These are phyloP conservation scores for Umbelopsis ramanniana DNA, from an alignment of 192 early-diverging fungal genomes.

Conservation along the genomic window DNA sequence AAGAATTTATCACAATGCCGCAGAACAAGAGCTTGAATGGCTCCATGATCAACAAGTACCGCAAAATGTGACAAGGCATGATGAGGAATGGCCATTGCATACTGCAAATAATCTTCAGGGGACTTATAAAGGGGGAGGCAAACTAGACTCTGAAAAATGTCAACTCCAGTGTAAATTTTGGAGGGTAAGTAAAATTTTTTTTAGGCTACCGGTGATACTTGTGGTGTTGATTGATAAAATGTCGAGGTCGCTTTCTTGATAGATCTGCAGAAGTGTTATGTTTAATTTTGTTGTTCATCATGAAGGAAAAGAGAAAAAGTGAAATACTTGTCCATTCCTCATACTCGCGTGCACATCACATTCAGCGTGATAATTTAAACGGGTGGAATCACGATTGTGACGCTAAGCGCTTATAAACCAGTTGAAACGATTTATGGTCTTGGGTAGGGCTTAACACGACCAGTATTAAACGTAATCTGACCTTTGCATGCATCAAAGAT, in stretches of 20 bases:
- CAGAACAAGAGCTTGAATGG: too few species aligned
- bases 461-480: too few species aligned
- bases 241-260: too few species aligned
- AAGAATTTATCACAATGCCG: too few species aligned
- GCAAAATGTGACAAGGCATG: background rate
- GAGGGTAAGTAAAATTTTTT: too few species aligned
- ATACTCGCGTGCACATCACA: background rate
- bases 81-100: background rate
- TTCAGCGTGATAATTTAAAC: conserved; percentile 14
- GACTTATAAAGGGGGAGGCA: background rate
- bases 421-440: background rate
- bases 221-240: too few species aligned
- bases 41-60: too few species aligned
- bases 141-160: too few species aligned
- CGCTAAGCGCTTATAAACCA: background rate
- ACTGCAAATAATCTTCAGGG: background rate
- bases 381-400: conserved; percentile 7
- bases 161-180: too few species aligned
- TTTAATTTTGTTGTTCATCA: background rate
- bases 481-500: too few species aligned
- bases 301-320: background rate
- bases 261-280: background rate
- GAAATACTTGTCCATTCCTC: conserved; percentile 4
- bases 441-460: background rate
- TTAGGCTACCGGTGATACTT: too few species aligned